phyloP scores from a whole-genome alignment of 2,329 filamentous ascomycete genomes.

The Ceratocystis diversiconidia region DNA sequence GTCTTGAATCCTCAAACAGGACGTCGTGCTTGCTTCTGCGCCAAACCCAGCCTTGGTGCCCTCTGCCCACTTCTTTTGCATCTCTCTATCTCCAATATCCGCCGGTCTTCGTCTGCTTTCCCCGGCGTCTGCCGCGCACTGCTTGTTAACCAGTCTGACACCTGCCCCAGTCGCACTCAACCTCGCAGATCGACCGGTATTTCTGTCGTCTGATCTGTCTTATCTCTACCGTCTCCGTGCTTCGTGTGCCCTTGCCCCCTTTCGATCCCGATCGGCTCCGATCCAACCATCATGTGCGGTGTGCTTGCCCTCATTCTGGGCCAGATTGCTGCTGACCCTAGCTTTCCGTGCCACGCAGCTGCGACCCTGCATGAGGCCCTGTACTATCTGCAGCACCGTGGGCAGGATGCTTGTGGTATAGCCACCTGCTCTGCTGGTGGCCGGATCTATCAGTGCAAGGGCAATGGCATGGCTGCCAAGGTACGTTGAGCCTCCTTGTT shows the following conservation, averaged over 20 bases:
- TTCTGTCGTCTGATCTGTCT: conserved; percentile 1
- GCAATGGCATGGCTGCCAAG: conserved; percentile 71
- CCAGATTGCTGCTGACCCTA: conserved; percentile 31
- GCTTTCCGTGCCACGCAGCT: conserved; percentile 30
- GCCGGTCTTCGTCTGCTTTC: conserved; percentile 4
- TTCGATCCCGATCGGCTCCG: conserved; percentile 16
- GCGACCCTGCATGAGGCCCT: conserved; percentile 56
- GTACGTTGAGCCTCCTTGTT: conserved; percentile 24
- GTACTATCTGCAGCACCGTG: conserved; percentile 56
- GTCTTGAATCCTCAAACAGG: background rate
- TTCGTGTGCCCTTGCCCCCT: background rate
- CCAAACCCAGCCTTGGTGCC: background rate
- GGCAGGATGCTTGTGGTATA: conserved; percentile 82
- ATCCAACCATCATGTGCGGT: conserved; percentile 39
- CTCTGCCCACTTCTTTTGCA: background rate
- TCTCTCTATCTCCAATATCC: background rate
- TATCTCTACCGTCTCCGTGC: background rate
- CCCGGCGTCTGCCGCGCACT: conserved; percentile 2
- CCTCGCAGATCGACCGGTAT: background rate
- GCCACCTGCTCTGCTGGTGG: conserved; percentile 58
- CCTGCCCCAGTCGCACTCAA: background rate
- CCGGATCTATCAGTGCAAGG: conserved; percentile 78
- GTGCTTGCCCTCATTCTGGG: conserved; percentile 48
- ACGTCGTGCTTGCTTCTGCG: background rate
- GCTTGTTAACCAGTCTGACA: conserved; percentile 1